Conservation (phyloP, 176 grass and related monocot genomes). For the Carex pumila region DNA sequence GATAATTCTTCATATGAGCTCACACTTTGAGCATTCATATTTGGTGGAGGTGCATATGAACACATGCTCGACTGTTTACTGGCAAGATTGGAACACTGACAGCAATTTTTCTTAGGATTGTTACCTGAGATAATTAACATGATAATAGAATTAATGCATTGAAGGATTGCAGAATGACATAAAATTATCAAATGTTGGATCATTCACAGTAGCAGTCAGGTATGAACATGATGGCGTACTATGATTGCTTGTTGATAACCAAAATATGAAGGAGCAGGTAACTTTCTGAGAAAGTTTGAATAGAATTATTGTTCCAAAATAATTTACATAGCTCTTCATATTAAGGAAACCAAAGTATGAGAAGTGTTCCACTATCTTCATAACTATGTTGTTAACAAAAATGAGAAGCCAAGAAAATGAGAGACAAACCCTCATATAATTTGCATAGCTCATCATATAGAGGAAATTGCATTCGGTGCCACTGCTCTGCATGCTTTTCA, state of each 20-base stretch:
- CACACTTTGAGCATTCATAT: neutral
- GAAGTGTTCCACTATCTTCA: neutral
- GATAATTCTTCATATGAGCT: neutral
- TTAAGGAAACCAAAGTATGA: neutral
- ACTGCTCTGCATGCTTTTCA: neutral
- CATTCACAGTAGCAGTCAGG: neutral
- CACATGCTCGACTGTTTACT: neutral
- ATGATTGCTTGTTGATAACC: neutral
- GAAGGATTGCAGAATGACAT: neutral
- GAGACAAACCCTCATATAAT: constrained; percentile 2
- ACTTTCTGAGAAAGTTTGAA: neutral
- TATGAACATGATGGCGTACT: neutral
- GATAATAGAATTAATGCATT: neutral
- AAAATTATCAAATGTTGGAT: neutral
- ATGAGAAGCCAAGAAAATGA: neutral
- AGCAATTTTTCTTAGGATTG: neutral
- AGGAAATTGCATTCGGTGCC: neutral
- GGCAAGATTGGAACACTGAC: neutral
- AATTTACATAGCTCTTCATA: too few relatives aligned
- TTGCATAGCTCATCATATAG: constrained; percentile 1
- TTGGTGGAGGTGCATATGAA: neutral
- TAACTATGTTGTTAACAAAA: neutral
- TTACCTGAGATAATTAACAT: neutral
- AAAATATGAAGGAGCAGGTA: neutral
- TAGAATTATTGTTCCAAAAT: neutral